Evolutionary conservation across 768 basidiomycete genomes (phyloP), one percentile per base, ranked within the genome.

Genomic region (Clathrus columnatus): DNA sequence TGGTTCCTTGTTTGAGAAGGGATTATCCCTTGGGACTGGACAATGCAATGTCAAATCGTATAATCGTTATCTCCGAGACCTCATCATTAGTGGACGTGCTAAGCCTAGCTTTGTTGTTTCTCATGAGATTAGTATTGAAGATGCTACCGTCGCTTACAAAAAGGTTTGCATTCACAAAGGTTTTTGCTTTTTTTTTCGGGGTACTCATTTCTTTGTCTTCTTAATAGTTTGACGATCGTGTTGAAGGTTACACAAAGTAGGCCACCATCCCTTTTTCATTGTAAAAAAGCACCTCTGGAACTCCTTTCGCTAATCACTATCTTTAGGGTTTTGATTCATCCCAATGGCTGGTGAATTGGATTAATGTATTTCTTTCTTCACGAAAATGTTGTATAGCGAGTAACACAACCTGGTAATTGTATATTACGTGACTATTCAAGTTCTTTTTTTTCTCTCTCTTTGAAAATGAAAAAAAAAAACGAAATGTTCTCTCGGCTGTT

Each of bases 1-100:
- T 73, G 74, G 1, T 75, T 79, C 70, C 76, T 77, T 79, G 7
- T 81, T 81, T 62, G 78, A 80, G 67, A 81, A 80, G 59, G 79
- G 78, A 0, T 63, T 81, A n/a, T 70, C 69, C 2, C 50, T 81
- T 24, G 79, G 76, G 6, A 79, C 78, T 7, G 78, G 79, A 0
- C 77, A 79, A 65, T 79, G 77, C 64, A 80, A 80, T 56, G 77
- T 77, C 59, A 78, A 79, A 72, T 76, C 75, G 21, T 79, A 79
- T 60, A 80, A 81, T 59, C 72, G 77, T 27, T 77, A 79, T 61
- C 67, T 80, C 11, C 71, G 79, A 24, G 78, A 81, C 62, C 63
- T 80, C 20, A 81, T 81, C 65, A 75, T 81, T 46, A 61, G 76
- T 1, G 77, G 77, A 2, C 70, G 69, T 49, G 79, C 78, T 1